These are phyloP conservation scores for Microstroma glucosiphilum DNA, from an alignment of 1,284 basidiomycete genomes.

Conservation along the genomic window DNA sequence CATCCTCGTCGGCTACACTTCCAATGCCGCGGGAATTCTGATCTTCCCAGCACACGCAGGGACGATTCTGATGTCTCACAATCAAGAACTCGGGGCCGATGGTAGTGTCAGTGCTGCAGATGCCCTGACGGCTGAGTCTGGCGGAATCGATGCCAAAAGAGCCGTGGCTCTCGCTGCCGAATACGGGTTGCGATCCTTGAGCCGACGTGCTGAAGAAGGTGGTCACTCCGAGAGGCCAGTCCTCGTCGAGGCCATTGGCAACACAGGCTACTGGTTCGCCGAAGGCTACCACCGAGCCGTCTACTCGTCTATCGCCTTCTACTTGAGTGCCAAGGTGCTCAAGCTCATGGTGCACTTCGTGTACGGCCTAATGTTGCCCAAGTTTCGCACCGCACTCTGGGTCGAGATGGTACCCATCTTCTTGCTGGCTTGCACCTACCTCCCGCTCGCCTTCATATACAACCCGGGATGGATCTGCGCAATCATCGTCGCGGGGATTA, in stretches of 20 bases:
- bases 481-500: conserved; percentile 32
- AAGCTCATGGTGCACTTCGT: conserved; percentile 30
- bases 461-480: conserved; percentile 22
- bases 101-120: conserved; percentile 6
- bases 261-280: conserved; percentile 29
- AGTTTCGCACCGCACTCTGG: conserved; percentile 41
- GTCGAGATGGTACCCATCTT: conserved; percentile 26
- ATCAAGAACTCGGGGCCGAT: neutral
- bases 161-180: neutral
- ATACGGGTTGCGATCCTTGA: neutral
- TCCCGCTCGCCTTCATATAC: conserved; percentile 30
- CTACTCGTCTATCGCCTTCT: conserved; percentile 36
- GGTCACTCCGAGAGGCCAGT: conserved; percentile 11
- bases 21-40: conserved; percentile 37
- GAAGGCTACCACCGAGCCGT: conserved; percentile 29
- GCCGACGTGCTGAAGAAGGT: neutral
- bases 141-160: neutral
- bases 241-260: conserved; percentile 17
- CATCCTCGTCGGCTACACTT: conserved; percentile 44
- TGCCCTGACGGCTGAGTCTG: neutral
- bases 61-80: neutral
- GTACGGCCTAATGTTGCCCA: conserved; percentile 41
- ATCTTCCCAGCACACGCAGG: conserved; percentile 18
- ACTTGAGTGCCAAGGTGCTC: conserved; percentile 37
- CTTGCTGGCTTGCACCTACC: conserved; percentile 31